Percentiles rank a stretch among this genome's conserved stretches.
phyloP scores from a whole-genome alignment of 495 filamentous ascomycete species.

The Podospora pseudopauciseta region DNA sequence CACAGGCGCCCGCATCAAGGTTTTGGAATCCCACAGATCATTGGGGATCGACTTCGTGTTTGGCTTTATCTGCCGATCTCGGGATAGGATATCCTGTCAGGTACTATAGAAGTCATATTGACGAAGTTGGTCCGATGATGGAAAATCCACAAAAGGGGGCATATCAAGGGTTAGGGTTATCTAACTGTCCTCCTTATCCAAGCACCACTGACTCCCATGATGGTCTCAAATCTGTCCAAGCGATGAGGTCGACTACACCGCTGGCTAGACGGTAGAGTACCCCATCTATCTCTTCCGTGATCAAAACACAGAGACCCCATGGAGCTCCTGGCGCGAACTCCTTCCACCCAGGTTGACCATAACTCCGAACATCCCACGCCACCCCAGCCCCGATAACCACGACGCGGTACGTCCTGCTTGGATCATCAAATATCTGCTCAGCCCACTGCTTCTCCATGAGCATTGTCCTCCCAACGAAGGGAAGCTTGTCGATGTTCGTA shows the following conservation, averaged over 20 bases:
- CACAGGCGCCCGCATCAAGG: neutral
- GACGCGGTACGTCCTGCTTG: neutral
- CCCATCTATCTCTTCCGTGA: neutral
- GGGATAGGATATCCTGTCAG: too few relatives aligned
- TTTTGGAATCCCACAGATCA: neutral
- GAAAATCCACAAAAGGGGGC: neutral
- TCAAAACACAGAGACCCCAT: neutral
- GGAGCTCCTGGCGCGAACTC: neutral
- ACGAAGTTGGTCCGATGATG: neutral
- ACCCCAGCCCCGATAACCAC: neutral
- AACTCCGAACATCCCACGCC: neutral
- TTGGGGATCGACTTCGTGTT: neutral
- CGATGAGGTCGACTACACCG: neutral
- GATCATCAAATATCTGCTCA: neutral
- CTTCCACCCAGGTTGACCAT: neutral
- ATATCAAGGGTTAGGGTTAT: neutral
- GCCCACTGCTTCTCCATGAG: neutral
- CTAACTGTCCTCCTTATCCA: neutral
- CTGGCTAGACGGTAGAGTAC: neutral
- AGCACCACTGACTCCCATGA: neutral
- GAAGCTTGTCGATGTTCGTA: neutral
- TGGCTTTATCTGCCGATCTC: neutral
- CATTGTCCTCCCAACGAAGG: neutral
- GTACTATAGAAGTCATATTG: neutral
- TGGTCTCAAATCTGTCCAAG: neutral